Percentiles rank a stretch among this genome's conserved stretches.
phyloP scores from a whole-genome alignment of 2,329 filamentous ascomycete genomes.

The Ceratocystis eucalypticola region DNA sequence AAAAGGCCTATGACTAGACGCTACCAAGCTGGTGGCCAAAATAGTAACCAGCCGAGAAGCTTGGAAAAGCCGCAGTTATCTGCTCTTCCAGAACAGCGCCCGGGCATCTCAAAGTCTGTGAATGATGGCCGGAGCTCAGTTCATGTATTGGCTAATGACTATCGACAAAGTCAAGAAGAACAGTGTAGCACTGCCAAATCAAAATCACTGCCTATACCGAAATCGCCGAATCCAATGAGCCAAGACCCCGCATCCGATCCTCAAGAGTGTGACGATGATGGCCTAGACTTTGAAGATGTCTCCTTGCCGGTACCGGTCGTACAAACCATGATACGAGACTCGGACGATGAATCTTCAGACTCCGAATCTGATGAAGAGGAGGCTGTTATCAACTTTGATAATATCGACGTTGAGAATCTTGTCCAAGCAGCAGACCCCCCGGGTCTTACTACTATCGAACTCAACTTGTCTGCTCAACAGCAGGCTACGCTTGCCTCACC shows the following conservation, averaged over 20 bases:
- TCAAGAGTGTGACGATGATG: slow-evolving; percentile 30
- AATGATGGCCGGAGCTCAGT: background rate
- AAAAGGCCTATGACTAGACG: slow-evolving; percentile 13
- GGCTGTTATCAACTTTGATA: slow-evolving; percentile 35
- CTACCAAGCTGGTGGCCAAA: background rate
- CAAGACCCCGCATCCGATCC: background rate
- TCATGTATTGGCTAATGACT: too few species aligned
- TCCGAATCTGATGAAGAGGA: slow-evolving; percentile 29
- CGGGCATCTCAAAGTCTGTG: background rate
- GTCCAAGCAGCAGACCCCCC: slow-evolving; percentile 20
- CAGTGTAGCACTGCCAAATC: background rate
- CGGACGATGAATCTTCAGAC: slow-evolving; percentile 32
- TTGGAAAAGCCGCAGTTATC: background rate
- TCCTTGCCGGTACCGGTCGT: slow-evolving; percentile 34
- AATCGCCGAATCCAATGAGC: background rate
- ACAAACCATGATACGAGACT: slow-evolving; percentile 39
- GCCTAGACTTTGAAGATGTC: slow-evolving; percentile 39
- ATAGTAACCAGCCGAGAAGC: background rate
- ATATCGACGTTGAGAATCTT: slow-evolving; percentile 32
- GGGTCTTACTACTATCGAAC: slow-evolving; percentile 31
- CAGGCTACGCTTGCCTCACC: background rate
- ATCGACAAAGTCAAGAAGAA: background rate
- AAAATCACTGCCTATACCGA: too few species aligned
- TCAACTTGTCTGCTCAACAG: slow-evolving; percentile 31
- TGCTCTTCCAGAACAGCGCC: background rate